Evolutionary conservation across 1,284 basidiomycete species (phyloP), one percentile per base, ranked within the genome.

Genomic region (Ganoderma lucidum): DNA sequence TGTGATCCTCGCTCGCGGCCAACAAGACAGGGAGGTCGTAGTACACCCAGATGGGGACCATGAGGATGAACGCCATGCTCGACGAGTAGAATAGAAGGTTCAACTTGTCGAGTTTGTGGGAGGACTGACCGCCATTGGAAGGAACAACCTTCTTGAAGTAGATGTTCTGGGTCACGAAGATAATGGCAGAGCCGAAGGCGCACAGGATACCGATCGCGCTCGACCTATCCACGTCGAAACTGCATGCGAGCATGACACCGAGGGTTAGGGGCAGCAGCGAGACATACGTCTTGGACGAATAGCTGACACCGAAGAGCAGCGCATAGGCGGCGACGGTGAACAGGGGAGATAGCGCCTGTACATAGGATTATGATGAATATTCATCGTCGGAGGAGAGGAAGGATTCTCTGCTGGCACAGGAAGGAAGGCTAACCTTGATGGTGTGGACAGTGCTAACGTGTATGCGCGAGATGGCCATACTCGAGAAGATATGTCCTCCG

Each of bases 91-190:
- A 92, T 32, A 99, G 85, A 37, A 99, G 87, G 82, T 99, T 99
- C 78, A 99, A 87, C 85, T 99, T 99, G 88, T 99, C 97, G 64
- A 99, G 87, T 79, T 96, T 96, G 79, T 92, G 91, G 10, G 87
- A 82, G 1, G 87, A 83, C 35, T 81, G 80, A n/a, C 78, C 77
- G 45, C 79, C 80, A 12, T 83, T 77, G 23, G 90, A 90, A 0
- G 96, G 96, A 86, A 99, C 93, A 70, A 99, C 92, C 85, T 98
- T 99, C 83, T 99, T 99, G 88, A 97, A 98, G 82, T 97, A 98
- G 77, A 99, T 99, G 83, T 99, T 99, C 74, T 97, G 97, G 70
- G 94, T 95, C 63, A 99, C 98, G 79, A 99, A 99, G 74, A 99
- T 91, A 70, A 99, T 82, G 32, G 97, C 97, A 17, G 96, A 97